Base-by-base conservation (phyloP, 441 rosid species). In the Jatropha multifida region DNA sequence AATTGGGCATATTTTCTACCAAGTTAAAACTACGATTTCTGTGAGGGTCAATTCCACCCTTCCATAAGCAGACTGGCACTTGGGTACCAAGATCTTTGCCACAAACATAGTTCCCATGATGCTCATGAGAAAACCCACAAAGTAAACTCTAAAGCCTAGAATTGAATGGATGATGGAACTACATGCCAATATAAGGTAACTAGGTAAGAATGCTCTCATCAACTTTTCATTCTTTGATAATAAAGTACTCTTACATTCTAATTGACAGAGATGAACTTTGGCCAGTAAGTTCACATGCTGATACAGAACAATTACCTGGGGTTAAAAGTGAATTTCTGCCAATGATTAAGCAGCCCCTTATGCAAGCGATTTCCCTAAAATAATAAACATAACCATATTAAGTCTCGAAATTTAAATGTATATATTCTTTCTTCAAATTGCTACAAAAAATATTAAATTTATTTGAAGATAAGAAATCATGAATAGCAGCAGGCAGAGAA, bases 271-370 rank as follows among this genome's bases (percentile, higher is more conserved):
- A 65, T 7, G 38, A 65, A 54, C 52, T 71, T 65, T 20, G 10
- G 48, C 32, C 17, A 40, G 62, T 18, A 48, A 48, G 65, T 71
- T 52, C 58, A 61, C n/a, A 15, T 48, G 44, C 42, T 54, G 64
- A 38, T 4, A 40, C 56, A 51, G 62, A 51, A 37, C 18, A 77
- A 74, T 83, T 82, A 92, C 98, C 98, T 96, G 77, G 98, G 98
- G 86, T 94, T 96, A 86, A 94, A 90, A 58, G 95, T 90, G 87
- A 94, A 94, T 85, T 91, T 96, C 87, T 92, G 96, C 98, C 98
- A 90, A 85, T 94, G 98, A 83, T 82, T 96, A 81, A 96, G 83
- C 77, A 96, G 87, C 79, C 91, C 92, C 83, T 91, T 92, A 77
- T 92, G 89, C 74, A 94, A 82, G 83, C 94, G 89, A 60, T 88